Evolutionary conservation across 2,329 filamentous ascomycete genomes (phyloP), one percentile per base, ranked within the genome.

Genomic region (Fusarium pseudograminearum): DNA sequence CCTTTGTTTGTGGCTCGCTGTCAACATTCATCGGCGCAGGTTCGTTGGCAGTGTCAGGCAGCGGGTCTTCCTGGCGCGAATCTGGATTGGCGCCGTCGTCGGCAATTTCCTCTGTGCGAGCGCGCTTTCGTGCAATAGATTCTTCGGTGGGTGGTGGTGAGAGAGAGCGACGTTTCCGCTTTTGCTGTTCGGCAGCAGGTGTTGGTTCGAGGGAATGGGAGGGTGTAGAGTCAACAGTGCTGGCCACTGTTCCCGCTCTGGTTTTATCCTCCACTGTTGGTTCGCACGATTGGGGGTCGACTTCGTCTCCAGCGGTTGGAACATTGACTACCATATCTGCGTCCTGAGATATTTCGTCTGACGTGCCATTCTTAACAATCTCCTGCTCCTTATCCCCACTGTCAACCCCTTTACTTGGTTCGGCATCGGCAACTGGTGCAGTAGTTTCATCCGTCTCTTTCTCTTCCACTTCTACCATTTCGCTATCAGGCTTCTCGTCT

Each of bases 111-210:
- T 80, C 82, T 48, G 83, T 79, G 69, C 85, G 86, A 14, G 83
- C 79, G 65, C 86, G 88, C 76, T 91, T 91, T 52, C 80, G 82
- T 45, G 84, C 82, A 48, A 84, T 78, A 16, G 86, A 84, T 59
- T 88, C 83, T 26, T 82, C 79, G 12, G 83, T 84, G 11, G 86
- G 86, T 22, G 85, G 81, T 36, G 90, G 90, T 59, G 85, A 91
- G 58, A 84, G 83, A 44, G 89, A 92, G 71, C 89, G 85, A 71
- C 89, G 87, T 78, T 91, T 92, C 65, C 90, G 85, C 78, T 90
- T 92, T 71, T 87, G 87, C 41, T 82, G 81, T 70, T 75, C 63
- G 14, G 69, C 61, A 40, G 50, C 58, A 28, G 63, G 48, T 44
- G 65, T 58, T 33, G 57, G 57, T 41, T 64, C 58, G 24, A 61